Base-by-base conservation (phyloP, 345 rosid genomes). In the Arabidopsis arenosa region DNA sequence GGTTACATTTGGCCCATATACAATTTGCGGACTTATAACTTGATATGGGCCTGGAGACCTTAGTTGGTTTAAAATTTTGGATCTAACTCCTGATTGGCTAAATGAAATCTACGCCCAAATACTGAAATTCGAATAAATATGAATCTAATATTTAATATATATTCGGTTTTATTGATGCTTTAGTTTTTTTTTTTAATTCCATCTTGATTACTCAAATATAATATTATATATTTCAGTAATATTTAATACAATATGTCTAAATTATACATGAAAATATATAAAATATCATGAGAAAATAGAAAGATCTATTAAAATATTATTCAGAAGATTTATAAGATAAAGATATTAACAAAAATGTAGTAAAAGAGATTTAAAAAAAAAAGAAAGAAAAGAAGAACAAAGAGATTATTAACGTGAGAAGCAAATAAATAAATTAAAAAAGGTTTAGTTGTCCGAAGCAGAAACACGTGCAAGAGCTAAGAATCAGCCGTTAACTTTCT, bases 361-460 rank as follows among this genome's bases (percentile, higher is more conserved):
- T 23, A 23, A 23, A 23, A 23, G 26, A 23, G 26, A 28, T n/a
- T n/a, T n/a, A 6, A 33, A 5, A 33, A 33, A 5, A 41, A 41
- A 41, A 4, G 15, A 11, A 32, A 32, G 12, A 35, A 52, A 36
- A 33, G 7, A 21, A n/a, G 37, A n/a, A 36, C 21, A 40, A 41
- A 44, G 43, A 63, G 4, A 28, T 23, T 23, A 73, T 33, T 54
- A 67, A 58, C 77, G 55, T 54, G 64, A 56, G 54, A 62, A 64
- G 49, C 7, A 37, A 47, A 43, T 10, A 0, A 11, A 21, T 2
- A 51, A 7, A 35, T 18, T 13, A 4, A 53, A 63, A 10, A 23
- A 36, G 66, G 17, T 67, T 61, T 52, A 52, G 74, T 32, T 75
- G 74, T 61, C 70, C 69, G 79, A 75, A 75, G 74, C 69, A 61